Evolutionary conservation across 2,329 filamentous ascomycete species (phyloP).

Genomic region (Claviceps sp.): DNA sequence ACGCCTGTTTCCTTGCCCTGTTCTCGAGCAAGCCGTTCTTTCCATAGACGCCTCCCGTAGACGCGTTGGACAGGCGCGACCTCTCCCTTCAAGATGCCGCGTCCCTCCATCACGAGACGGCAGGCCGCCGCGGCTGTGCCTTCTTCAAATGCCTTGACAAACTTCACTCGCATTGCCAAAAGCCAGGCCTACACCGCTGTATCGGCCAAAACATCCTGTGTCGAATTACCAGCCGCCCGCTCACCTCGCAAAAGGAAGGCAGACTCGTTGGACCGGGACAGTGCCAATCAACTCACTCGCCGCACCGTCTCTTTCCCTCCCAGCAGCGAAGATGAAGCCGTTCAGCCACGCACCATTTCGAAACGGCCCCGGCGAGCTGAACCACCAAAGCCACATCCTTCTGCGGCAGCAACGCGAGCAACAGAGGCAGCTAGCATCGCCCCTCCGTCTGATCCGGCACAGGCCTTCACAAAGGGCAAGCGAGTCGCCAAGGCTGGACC

Average conservation of each 20-base stretch:
- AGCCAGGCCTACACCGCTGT: slow-evolving; percentile 12
- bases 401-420: neutral
- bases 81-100: slow-evolving; percentile 1
- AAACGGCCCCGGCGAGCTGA: slow-evolving; percentile 12
- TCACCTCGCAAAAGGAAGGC: slow-evolving; percentile 27
- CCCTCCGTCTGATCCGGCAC: neutral
- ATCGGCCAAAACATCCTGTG: slow-evolving; percentile 21
- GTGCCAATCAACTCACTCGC: slow-evolving; percentile 11
- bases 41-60: neutral
- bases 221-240: slow-evolving; percentile 12
- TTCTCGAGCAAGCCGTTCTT: neutral
- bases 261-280: slow-evolving; percentile 12
- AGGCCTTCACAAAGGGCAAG: slow-evolving; percentile 16
- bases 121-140: slow-evolving; percentile 7
- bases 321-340: slow-evolving; percentile 19
- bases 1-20: neutral
- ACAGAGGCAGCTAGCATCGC: neutral
- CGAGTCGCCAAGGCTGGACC: slow-evolving; percentile 16
- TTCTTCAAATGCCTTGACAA: slow-evolving; percentile 22
- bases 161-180: slow-evolving; percentile 36
- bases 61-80: neutral
- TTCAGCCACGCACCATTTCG: neutral
- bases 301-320: slow-evolving; percentile 20
- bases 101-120: slow-evolving; percentile 6
- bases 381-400: slow-evolving; percentile 1